phyloP scores from a whole-genome alignment of 306 rosid species.

The Vigna radiata region DNA sequence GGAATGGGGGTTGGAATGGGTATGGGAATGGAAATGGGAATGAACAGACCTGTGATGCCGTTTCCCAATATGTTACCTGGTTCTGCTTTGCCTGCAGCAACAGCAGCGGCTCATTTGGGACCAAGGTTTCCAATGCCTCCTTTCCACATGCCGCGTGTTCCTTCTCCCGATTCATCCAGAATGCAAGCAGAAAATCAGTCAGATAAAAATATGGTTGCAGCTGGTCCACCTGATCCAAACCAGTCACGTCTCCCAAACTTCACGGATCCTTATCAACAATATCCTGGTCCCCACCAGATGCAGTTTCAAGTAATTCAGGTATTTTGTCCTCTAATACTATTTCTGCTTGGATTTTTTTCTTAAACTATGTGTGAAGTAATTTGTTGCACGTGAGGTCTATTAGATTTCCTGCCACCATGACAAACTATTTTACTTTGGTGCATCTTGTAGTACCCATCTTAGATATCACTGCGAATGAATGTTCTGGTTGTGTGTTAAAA shows the following conservation, averaged over 20 bases:
- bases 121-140: conserved; percentile 73
- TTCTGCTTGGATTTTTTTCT: background rate
- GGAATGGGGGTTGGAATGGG: conserved; percentile 90
- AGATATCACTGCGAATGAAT: background rate
- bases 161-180: conserved; percentile 63
- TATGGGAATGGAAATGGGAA: conserved; percentile 86
- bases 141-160: conserved; percentile 67
- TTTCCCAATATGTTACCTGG: conserved; percentile 74
- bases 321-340: conserved; percentile 35
- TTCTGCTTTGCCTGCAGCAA: conserved; percentile 57
- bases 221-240: conserved; percentile 56
- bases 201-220: conserved; percentile 54
- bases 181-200: conserved; percentile 55
- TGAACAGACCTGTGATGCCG: conserved; percentile 77
- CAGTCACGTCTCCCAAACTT: conserved; percentile 64
- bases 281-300: conserved; percentile 71
- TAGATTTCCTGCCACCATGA: background rate
- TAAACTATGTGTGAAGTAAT: background rate
- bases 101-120: conserved; percentile 71
- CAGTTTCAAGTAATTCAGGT: conserved; percentile 71
- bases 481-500: conserved; percentile 12
- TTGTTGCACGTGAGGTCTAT: conserved; percentile 14
- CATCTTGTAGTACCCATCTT: conserved; percentile 6
- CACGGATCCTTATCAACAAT: conserved; percentile 76
- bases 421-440: conserved; percentile 17